These are phyloP conservation scores for Marasmius fiardii DNA, from an alignment of 1,284 basidiomycete genomes.

Conservation along the genomic window DNA sequence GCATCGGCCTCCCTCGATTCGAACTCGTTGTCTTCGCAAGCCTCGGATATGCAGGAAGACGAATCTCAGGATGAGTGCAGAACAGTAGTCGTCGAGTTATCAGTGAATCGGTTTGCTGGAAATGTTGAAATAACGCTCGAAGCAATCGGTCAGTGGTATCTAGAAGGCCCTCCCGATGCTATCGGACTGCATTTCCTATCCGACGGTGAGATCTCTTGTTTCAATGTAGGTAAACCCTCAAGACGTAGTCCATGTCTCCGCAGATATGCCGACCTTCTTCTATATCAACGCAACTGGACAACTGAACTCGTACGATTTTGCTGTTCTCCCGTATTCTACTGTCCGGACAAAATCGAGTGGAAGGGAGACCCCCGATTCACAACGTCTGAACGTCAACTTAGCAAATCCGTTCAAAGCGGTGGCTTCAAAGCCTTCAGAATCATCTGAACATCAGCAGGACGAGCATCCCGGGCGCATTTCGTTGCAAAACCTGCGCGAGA, in stretches of 20 bases:
- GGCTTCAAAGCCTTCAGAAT: conserved; percentile 38
- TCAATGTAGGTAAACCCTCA: background rate
- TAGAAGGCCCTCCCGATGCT: conserved; percentile 44
- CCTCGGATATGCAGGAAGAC: conserved; percentile 29
- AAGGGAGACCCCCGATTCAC: conserved; percentile 17
- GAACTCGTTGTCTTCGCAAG: conserved; percentile 28
- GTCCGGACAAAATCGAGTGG: conserved; percentile 12
- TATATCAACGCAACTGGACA: conserved; percentile 27
- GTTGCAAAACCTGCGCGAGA: conserved; percentile 22
- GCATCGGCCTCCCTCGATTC: conserved; percentile 42
- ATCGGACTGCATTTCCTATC: conserved; percentile 40
- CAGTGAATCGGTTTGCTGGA: conserved; percentile 29
- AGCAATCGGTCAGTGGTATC: conserved; percentile 51
- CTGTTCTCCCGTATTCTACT: conserved; percentile 21
- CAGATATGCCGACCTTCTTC: conserved; percentile 25
- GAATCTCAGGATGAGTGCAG: conserved; percentile 37
- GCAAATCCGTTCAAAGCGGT: conserved; percentile 59
- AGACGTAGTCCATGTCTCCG: conserved; percentile 2
- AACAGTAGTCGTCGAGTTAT: conserved; percentile 44
- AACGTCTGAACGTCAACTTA: conserved; percentile 22
- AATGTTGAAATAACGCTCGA: conserved; percentile 38
- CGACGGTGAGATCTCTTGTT: conserved; percentile 37
- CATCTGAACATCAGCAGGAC: conserved; percentile 21
- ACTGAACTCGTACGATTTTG: conserved; percentile 30
- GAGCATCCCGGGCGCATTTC: conserved; percentile 20